Percentiles rank a stretch among this genome's conserved stretches.
Evolutionary conservation across 176 grass and related monocot species (phyloP).

Genomic region (Zizania latifolia): DNA sequence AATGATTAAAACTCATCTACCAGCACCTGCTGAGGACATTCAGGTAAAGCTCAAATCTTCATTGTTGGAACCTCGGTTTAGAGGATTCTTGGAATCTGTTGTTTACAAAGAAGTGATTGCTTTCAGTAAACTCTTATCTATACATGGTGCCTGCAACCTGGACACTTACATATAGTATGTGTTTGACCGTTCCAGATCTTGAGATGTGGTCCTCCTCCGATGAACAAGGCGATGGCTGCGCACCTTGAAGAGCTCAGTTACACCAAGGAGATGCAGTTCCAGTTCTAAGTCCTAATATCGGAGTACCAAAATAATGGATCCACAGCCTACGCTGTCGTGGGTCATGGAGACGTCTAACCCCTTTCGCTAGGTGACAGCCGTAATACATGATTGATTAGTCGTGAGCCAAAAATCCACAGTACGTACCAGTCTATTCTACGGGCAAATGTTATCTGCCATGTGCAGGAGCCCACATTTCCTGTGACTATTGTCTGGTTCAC

Average conservation of each 20-base stretch:
- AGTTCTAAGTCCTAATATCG: background rate
- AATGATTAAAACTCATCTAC: conserved; percentile 75
- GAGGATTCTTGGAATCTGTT: too few relatives aligned
- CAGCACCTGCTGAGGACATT: conserved; percentile 64
- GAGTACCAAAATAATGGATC: conserved; percentile 19
- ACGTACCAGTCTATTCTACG: background rate
- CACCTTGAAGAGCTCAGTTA: conserved; percentile 83
- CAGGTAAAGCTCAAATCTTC: conserved; percentile 45
- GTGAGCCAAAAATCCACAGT: background rate
- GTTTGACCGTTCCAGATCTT: conserved; percentile 48
- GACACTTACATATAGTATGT: background rate
- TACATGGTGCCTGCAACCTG: background rate
- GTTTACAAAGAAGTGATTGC: background rate
- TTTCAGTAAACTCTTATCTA: background rate
- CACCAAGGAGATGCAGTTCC: conserved; percentile 82
- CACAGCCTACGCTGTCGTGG: background rate
- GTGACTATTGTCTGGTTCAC: conserved; percentile 8
- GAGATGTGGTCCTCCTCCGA: conserved; percentile 93
- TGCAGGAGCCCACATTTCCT: background rate
- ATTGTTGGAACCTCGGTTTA: background rate
- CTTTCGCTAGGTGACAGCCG: conserved; percentile 8
- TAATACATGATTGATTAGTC: conserved; percentile 1
- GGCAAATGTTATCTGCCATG: background rate
- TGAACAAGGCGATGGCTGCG: conserved; percentile 94
- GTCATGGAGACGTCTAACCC: background rate